These are phyloP conservation scores for Amyloporia xantha DNA, from an alignment of 768 basidiomycete species.

Conservation along the genomic window DNA sequence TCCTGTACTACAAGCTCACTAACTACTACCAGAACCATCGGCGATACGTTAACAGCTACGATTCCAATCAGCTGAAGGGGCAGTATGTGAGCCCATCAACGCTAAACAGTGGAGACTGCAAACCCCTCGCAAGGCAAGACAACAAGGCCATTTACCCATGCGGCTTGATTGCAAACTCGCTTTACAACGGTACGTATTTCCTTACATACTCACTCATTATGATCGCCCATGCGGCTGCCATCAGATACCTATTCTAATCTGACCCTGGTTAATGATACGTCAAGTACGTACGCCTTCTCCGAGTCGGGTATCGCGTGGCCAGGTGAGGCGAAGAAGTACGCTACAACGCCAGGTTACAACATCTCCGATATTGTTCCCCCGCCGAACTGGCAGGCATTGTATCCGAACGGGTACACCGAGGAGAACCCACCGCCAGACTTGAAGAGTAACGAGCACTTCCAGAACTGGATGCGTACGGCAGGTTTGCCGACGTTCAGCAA, in stretches of 20 bases:
- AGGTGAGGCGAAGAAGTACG: conserved; percentile 89
- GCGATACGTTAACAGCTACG: conserved; percentile 89
- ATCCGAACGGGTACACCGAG: conserved; percentile 66
- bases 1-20: conserved; percentile 94
- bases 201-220: conserved; percentile 2
- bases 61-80: conserved; percentile 82
- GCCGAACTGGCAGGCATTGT: conserved; percentile 81
- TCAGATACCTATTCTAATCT: conserved; percentile 77
- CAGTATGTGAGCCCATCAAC: conserved; percentile 39
- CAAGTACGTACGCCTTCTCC: conserved; percentile 65
- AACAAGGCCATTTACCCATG: conserved; percentile 79
- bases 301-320: conserved; percentile 89
- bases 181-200: conserved; percentile 76
- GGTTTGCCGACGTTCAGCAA: conserved; percentile 97
- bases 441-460: conserved; percentile 81
- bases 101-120: conserved; percentile 76
- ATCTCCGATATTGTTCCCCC: conserved; percentile 77
- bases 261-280: conserved; percentile 35
- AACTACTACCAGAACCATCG: conserved; percentile 99
- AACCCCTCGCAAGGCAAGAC: conserved; percentile 60
- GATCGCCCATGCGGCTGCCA: conserved; percentile 1
- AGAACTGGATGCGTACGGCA: conserved; percentile 99
- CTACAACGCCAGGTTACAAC: conserved; percentile 50
- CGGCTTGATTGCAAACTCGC: conserved; percentile 92
- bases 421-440: conserved; percentile 68